phyloP scores from a whole-genome alignment of 495 filamentous ascomycete species.

The Aspergillus incahuasiensis region DNA sequence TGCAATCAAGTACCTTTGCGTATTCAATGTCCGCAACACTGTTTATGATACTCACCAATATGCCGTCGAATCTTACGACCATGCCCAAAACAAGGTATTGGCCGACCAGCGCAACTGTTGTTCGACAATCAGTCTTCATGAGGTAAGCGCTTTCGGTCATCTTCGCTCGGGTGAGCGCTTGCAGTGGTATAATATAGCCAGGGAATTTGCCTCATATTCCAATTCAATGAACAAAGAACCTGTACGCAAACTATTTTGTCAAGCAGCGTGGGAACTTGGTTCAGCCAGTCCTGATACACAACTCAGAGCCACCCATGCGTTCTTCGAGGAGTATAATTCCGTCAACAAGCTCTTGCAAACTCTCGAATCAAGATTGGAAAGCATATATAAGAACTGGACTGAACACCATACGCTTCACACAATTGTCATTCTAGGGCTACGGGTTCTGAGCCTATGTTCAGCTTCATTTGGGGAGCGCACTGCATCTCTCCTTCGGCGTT shows the following conservation, averaged over 20 bases:
- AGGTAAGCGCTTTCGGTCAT: slow-evolving; percentile 44
- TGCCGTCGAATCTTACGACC: slow-evolving; percentile 9
- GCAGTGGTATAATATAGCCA: slow-evolving; percentile 47
- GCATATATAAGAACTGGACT: slow-evolving; percentile 44
- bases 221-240: slow-evolving; percentile 39
- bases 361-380: slow-evolving; percentile 20
- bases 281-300: slow-evolving; percentile 8
- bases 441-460: slow-evolving; percentile 30
- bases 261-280: slow-evolving; percentile 45
- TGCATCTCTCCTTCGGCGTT: slow-evolving; percentile 11
- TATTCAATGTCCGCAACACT: slow-evolving; percentile 4
- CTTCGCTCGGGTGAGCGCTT: slow-evolving; percentile 42
- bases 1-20: slow-evolving; percentile 15
- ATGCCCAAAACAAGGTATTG: slow-evolving; percentile 33
- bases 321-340: slow-evolving; percentile 18
- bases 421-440: slow-evolving; percentile 31
- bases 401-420: slow-evolving; percentile 30
- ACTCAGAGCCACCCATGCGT: slow-evolving; percentile 18
- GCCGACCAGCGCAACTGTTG: slow-evolving; percentile 40
- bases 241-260: slow-evolving; percentile 37
- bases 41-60: slow-evolving; percentile 14
- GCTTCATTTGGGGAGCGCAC: slow-evolving; percentile 1
- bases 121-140: slow-evolving; percentile 38
- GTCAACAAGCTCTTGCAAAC: slow-evolving; percentile 15
- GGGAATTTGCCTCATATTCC: slow-evolving; percentile 24